Evolutionary conservation across 148 eudicot species (phyloP).

Genomic region (Vaccinium myrtillus): DNA sequence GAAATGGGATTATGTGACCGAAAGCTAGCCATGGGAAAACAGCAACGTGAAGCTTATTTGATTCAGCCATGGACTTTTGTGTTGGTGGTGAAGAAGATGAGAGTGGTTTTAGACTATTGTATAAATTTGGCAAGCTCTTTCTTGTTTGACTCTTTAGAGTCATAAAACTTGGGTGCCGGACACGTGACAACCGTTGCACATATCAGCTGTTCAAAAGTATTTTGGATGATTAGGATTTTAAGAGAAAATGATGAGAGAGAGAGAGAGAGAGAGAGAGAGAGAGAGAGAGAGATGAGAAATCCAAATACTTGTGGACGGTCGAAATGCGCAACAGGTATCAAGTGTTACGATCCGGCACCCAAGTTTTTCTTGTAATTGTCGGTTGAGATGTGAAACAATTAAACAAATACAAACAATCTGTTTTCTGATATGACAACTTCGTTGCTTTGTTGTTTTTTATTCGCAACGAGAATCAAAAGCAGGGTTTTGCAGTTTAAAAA

Average conservation of each 20-base stretch:
- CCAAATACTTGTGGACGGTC: no score
- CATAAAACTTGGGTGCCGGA: no score
- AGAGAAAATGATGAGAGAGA: no score
- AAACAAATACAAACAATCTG: not conserved
- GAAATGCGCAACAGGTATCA: no score
- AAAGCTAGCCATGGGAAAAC: conserved; percentile 36
- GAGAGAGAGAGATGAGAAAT: no score
- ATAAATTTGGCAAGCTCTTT: no score
- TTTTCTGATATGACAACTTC: not conserved
- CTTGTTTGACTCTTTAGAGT: no score
- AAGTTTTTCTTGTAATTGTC: not conserved
- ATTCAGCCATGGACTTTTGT: not conserved
- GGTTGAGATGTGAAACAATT: not conserved
- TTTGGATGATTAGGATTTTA: no score
- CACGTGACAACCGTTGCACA: no score
- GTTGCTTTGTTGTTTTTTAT: not conserved
- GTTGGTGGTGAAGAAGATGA: not conserved
- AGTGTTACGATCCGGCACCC: no score
- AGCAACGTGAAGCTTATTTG: conserved; percentile 20
- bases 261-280: no score
- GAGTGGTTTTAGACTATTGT: not conserved
- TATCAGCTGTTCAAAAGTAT: no score
- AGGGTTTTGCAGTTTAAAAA: not conserved
- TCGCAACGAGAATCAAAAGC: not conserved
- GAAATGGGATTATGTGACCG: conserved; percentile 32